Conservation (phyloP, 495 filamentous ascomycete species). For the Aspergillus affinis region DNA sequence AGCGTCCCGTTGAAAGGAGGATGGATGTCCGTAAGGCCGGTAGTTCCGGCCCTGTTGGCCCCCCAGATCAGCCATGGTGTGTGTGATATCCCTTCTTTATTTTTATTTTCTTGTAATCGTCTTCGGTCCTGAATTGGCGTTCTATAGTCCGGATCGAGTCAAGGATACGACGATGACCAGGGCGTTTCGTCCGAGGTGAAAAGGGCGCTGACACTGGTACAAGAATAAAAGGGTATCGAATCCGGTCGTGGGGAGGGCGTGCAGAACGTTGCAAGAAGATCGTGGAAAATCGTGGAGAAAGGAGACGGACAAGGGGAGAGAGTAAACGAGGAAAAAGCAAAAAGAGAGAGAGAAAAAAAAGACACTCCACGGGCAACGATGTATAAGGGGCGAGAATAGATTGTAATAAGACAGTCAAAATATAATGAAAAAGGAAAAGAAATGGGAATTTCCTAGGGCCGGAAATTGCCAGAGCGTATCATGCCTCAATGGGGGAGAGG, state of each 20-base stretch:
- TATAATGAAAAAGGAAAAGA: constrained; percentile 17
- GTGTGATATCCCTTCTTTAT: constrained; percentile 11
- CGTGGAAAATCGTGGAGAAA: constrained; percentile 40
- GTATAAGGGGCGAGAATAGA: constrained; percentile 22
- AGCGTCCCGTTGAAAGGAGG: constrained; percentile 81
- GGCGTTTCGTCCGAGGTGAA: constrained; percentile 1
- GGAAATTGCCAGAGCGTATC: constrained; percentile 27
- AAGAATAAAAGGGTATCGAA: constrained; percentile 30
- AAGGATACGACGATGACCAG: constrained; percentile 5
- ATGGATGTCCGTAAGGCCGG: constrained; percentile 66
- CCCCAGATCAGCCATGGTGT: constrained; percentile 79
- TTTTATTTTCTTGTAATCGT: neutral
- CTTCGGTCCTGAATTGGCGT: neutral
- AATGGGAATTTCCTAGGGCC: constrained; percentile 23
- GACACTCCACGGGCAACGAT: constrained; percentile 23
- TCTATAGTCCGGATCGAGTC: neutral
- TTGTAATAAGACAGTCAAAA: constrained; percentile 13
- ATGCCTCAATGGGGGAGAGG: constrained; percentile 27
- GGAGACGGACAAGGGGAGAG: constrained; percentile 20
- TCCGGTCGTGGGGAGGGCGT: constrained; percentile 40
- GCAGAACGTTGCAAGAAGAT: constrained; percentile 39
- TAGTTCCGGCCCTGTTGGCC: constrained; percentile 71
- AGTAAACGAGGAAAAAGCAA: constrained; percentile 12
- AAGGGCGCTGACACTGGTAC: constrained; percentile 9
- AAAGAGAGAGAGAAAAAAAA: constrained; percentile 9